Conservation (phyloP, 306 rosid genomes). For the Gastrolobium villosum region DNA sequence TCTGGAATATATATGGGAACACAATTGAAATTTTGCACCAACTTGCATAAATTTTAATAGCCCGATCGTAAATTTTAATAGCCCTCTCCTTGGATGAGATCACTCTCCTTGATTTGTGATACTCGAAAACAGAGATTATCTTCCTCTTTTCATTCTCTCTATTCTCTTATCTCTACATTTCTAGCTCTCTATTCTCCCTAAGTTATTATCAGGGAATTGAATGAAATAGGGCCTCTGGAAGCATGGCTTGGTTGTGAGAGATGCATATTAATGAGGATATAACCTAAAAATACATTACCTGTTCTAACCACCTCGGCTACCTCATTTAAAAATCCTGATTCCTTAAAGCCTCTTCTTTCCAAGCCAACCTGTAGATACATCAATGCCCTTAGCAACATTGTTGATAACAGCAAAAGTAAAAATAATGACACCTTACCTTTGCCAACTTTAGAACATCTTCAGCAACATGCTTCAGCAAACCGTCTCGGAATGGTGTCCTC, state of each 20-base stretch:
- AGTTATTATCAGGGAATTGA: background rate
- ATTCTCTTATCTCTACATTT: too few species aligned
- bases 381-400: constrained; percentile 38
- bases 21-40: background rate
- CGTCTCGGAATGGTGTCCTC: constrained; percentile 93
- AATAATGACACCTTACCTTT: constrained; percentile 61
- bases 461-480: constrained; percentile 91
- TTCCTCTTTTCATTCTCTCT: too few species aligned
- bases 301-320: constrained; percentile 91
- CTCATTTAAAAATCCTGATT: constrained; percentile 89
- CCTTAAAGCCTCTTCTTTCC: constrained; percentile 96
- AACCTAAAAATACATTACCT: constrained; percentile 59
- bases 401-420: constrained; percentile 33
- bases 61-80: background rate
- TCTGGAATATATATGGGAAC: background rate
- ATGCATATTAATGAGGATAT: constrained; percentile 23
- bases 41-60: background rate
- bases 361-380: constrained; percentile 77
- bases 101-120: too few species aligned
- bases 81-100: too few species aligned
- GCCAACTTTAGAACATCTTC: constrained; percentile 88
- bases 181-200: too few species aligned
- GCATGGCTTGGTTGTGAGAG: background rate
- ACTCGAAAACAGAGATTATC: too few species aligned
- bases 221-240: background rate